Evolutionary conservation across 1,284 basidiomycete species (phyloP), one percentile per base, ranked within the genome.

Genomic region (Exsudoporus floridanus): DNA sequence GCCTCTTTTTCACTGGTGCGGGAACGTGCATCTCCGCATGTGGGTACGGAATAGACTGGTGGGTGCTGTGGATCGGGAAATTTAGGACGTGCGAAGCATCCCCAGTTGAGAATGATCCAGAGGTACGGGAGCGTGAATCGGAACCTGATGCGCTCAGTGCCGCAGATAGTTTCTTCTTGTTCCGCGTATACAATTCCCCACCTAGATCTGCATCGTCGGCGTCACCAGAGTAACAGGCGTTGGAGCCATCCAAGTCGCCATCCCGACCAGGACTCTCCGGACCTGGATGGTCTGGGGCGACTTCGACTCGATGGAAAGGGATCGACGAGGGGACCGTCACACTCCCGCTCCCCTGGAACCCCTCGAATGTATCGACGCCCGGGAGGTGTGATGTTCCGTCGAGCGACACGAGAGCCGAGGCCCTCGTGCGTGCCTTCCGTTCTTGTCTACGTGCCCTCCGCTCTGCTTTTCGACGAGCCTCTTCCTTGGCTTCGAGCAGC

Each of bases 161-260:
- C n/a, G 65, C 65, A 2, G 69, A 59, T 8, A 59, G 56, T 3
- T 67, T 67, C 38, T 71, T 65, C 41, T 62, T 31, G 30, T 31
- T 67, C 41, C 76, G 73, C 1, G 78, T 63, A 62, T 87, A 86
- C 3, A 77, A 56, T 37, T 73, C 77, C 0, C 78, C 85, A 41
- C 79, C 86, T 19, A 88, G 74, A 65, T 88, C 86, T 0, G 80
- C 82, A 37, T 74, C 76, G 8, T 78, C 82, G 2, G 69, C 77
- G 1, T 77, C 78, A 1, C 70, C 72, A 1, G 76, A 78, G 5
- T 57, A 46, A 5, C 47, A 52, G 16, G 7, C n/a, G 2, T 30
- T 43, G 44, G 23, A 43, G 23, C 21, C 46, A 27, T 54, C 55
- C 0, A 49, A 9, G 21, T 42, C 47, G 5, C 19, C 46, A 2